A percentile compares a stretch with the other conserved stretches of the same genome.
phyloP scores from a whole-genome alignment of 345 rosid genomes.

The Draba incana region DNA sequence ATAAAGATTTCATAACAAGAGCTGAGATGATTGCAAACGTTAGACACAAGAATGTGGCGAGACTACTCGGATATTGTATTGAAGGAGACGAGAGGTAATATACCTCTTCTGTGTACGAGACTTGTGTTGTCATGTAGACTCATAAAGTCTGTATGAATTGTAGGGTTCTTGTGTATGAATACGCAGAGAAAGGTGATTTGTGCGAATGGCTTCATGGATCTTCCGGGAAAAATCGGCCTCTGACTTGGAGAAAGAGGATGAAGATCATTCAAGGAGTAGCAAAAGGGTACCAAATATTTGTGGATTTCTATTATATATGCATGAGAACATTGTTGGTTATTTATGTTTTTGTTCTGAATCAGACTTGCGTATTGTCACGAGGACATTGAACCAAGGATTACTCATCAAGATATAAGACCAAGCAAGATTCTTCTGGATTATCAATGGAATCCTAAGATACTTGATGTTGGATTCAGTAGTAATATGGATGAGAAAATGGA shows the following conservation, averaged over 20 bases:
- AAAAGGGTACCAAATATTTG: constrained; percentile 51
- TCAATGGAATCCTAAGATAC: constrained; percentile 75
- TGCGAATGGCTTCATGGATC: constrained; percentile 75
- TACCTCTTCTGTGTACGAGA: not conserved
- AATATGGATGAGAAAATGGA: constrained; percentile 49
- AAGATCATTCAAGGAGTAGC: constrained; percentile 72
- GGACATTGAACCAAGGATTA: constrained; percentile 61
- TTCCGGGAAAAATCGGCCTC: constrained; percentile 48
- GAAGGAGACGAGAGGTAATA: constrained; percentile 63
- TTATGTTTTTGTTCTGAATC: constrained; percentile 28
- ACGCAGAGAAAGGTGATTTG: constrained; percentile 70
- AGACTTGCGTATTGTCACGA: constrained; percentile 82
- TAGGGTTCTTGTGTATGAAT: constrained; percentile 74
- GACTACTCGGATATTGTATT: constrained; percentile 65
- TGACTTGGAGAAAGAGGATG: constrained; percentile 61
- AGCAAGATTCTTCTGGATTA: constrained; percentile 73
- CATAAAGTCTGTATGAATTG: constrained; percentile 9
- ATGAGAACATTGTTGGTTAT: constrained; percentile 18
- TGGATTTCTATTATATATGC: not conserved
- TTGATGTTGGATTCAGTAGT: constrained; percentile 55
- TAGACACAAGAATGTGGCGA: constrained; percentile 69
- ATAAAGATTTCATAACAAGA: constrained; percentile 50
- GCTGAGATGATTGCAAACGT: constrained; percentile 56
- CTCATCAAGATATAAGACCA: constrained; percentile 63
- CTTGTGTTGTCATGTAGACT: constrained; percentile 7